Evolutionary conservation across 2,329 filamentous ascomycete species (phyloP), one percentile per base, ranked within the genome.

Genomic region (Aspergillus ustus): DNA sequence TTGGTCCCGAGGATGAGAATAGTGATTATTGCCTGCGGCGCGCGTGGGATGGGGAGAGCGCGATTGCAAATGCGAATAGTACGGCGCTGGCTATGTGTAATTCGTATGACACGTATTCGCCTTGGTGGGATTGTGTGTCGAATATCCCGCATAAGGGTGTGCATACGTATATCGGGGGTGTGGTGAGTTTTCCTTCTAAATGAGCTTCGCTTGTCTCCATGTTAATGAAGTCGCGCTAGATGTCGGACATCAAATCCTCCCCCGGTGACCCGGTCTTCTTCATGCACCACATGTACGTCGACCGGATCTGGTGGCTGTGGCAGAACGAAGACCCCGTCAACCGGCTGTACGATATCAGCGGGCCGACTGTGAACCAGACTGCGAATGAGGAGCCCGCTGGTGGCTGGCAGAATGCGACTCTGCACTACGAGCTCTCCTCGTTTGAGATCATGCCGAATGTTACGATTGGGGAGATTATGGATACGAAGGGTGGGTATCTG

Each of bases 131-230:
- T 19, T 62, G 60, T 11, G 44, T 62, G 19, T 59, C 60, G 11
- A 59, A 62, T 37, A 55, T 62, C 22, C 55, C 60, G 15, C 60
- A 62, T 29, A 62, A 62, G 56, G 60, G 60, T 2, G 56, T 62
- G 22, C 60, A 62, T 31, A 62, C 60, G 3, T 54, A 59, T 28
- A 59, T 62, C 3, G 60, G 60, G 13, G 60, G 60, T 25, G 60
- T 62, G 60, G 31, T 34, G 31, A 34, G 31, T 34, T 34, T 34
- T 34, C 31, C 28, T 20, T 20, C 13, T 19, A 3, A 28, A 28
- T n/a, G n/a, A 3, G 7, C 19, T 3, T 17, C 29, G 5, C 20
- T 29, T 20, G 9, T 1, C 9, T 15, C 22, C 29, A n/a, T 28
- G 40, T n/a, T 57, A 20, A 40, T 19, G 40, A 28, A 25, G 15